A percentile compares a stretch with the other conserved stretches of the same genome.
phyloP scores from a whole-genome alignment of 1,284 basidiomycete genomes.

The Cystobasidium pallidum region DNA sequence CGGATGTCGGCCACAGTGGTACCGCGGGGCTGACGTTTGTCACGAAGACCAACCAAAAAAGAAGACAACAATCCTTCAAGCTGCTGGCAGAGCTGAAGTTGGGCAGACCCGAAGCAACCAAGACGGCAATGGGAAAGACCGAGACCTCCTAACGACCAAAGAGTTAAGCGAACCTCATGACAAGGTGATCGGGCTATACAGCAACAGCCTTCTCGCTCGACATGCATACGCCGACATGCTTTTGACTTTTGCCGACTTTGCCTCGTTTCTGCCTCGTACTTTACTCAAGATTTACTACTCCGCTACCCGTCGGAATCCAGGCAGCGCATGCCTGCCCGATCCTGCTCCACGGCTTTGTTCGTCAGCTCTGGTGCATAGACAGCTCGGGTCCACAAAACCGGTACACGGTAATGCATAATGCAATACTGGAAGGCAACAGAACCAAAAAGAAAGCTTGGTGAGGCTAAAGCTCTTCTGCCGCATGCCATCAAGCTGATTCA shows the following conservation, averaged over 20 bases:
- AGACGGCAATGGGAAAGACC: too few species aligned
- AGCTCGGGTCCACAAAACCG: too few species aligned
- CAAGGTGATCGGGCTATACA: neutral
- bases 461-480: neutral
- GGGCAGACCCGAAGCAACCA: too few species aligned
- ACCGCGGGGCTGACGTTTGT: neutral
- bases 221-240: neutral
- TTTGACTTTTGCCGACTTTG: constrained; percentile 1
- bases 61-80: neutral
- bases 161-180: too few species aligned
- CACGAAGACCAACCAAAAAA: neutral
- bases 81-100: neutral
- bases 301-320: neutral
- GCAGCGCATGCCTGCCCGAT: neutral
- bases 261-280: neutral
- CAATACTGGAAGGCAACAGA: neutral
- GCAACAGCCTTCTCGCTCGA: neutral
- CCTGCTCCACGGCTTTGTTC: neutral
- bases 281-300: neutral
- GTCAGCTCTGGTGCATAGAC: neutral
- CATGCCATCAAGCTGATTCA: neutral
- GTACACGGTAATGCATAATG: neutral
- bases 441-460: neutral
- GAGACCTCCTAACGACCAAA: too few species aligned
- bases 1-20: neutral